Evolutionary conservation across 106 monocot genomes (phyloP).

Genomic region (Acorus calamus): DNA sequence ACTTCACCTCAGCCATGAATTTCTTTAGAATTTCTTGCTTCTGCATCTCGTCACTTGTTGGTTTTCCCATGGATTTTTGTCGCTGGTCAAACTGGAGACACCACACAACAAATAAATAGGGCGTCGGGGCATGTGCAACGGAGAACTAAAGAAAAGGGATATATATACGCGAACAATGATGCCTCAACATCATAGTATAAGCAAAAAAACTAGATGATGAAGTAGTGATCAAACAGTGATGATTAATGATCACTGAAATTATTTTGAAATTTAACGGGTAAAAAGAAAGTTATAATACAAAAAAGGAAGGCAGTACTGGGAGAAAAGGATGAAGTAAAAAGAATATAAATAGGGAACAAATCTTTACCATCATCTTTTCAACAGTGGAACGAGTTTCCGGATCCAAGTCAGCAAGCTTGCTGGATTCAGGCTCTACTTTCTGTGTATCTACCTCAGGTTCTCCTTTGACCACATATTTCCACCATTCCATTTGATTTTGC

Average conservation of each 20-base stretch:
- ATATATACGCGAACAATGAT: too few species aligned
- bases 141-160: neutral
- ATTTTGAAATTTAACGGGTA: too few species aligned
- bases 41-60: slow-evolving; percentile 80
- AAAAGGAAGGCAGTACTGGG: too few species aligned
- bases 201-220: too few species aligned
- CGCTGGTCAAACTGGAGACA: slow-evolving; percentile 76
- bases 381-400: slow-evolving; percentile 87
- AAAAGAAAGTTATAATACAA: too few species aligned
- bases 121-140: too few species aligned
- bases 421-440: slow-evolving; percentile 91
- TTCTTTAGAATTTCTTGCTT: slow-evolving; percentile 95
- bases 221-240: too few species aligned
- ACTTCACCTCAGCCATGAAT: slow-evolving; percentile 76
- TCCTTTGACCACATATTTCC: slow-evolving; percentile 75
- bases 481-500: slow-evolving; percentile 97
- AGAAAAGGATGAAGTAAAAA: too few species aligned
- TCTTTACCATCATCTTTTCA: slow-evolving; percentile 92
- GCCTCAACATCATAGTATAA: too few species aligned
- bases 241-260: too few species aligned
- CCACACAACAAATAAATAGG: neutral
- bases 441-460: slow-evolving; percentile 87
- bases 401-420: slow-evolving; percentile 88
- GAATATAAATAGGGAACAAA: neutral
- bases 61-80: slow-evolving; percentile 87